Base-by-base conservation (phyloP, 2,329 filamentous ascomycete species). In the Talaromyces sp. region DNA sequence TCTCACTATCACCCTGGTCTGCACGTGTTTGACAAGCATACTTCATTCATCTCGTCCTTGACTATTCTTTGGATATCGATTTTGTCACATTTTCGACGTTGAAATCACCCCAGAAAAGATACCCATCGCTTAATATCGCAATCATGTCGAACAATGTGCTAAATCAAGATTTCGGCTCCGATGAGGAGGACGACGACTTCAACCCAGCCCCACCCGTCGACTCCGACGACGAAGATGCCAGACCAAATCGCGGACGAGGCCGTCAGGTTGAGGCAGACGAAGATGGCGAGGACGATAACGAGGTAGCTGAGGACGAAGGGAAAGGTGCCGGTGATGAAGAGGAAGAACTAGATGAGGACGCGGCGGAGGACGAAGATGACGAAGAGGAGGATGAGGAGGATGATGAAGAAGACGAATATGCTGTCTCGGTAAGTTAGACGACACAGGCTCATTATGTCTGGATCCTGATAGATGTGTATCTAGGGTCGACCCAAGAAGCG, bases 171-270 rank as follows among this genome's bases (percentile, higher is more conserved):
- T 81, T 81, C 58, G 78, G 77, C 31, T 81, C 80, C 56, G 81
- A 82, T 57, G 87, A 89, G 45, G 89, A 94, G 53, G 91, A 95
- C 66, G 87, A 89, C 61, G 88, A 93, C 72, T 96, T 97, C 81
- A 96, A 96, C 72, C 92, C 91, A 53, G 84, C 82, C 51, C 87
- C 88, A 19, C 87, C 84, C 60, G 84, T 90, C 59, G 69, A 84
- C 35, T 94, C 89, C 2, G 89, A 93, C 64, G 78, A 81, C 5
- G 77, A 75, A 15, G 77, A 76, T 17, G 35, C 31, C 35, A 8
- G 74, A 77, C 3, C 75, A 76, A 36, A 62, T 63, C 52, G 63
- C 61, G 57, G 67, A 60, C 57, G 53, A 58, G 59, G 3, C 69
- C 77, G 2, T 73, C 77, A 15, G 76, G 78, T 5, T 74, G 74